Evolutionary conservation across 2,329 filamentous ascomycete genomes (phyloP).

Genomic region (Microsporum ferrugineum): DNA sequence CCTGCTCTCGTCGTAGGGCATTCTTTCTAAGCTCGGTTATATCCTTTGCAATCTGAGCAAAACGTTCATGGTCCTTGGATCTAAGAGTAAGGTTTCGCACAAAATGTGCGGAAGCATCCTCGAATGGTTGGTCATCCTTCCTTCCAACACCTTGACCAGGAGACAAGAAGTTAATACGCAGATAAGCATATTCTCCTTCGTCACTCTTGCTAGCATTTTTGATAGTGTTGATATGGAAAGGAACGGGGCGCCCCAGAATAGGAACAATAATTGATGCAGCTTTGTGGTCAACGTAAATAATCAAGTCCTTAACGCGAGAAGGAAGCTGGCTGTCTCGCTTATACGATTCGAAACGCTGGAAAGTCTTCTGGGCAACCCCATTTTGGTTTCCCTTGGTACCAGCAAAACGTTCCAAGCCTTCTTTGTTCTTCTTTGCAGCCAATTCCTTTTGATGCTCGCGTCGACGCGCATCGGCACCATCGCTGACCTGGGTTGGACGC

Average conservation of each 20-base stretch:
- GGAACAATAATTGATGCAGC: slow-evolving; percentile 83
- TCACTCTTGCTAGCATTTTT: slow-evolving; percentile 98
- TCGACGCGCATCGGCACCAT: slow-evolving; percentile 76
- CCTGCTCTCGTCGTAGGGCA: slow-evolving; percentile 80
- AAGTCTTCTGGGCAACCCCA: slow-evolving; percentile 90
- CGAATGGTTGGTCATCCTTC: slow-evolving; percentile 95
- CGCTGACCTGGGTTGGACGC: slow-evolving; percentile 73
- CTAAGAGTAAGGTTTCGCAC: slow-evolving; percentile 90
- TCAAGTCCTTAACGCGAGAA: slow-evolving; percentile 65
- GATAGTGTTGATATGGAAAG: slow-evolving; percentile 96
- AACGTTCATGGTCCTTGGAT: slow-evolving; percentile 75
- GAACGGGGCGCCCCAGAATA: slow-evolving; percentile 93
- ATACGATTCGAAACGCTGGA: slow-evolving; percentile 98
- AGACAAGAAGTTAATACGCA: slow-evolving; percentile 94
- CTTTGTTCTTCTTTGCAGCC: slow-evolving; percentile 75
- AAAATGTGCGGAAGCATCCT: slow-evolving; percentile 91
- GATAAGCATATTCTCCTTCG: slow-evolving; percentile 83
- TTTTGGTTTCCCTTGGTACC: slow-evolving; percentile 76
- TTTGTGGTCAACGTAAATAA: slow-evolving; percentile 83
- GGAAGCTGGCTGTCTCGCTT: slow-evolving; percentile 95
- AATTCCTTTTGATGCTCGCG: slow-evolving; percentile 88
- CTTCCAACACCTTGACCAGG: slow-evolving; percentile 93
- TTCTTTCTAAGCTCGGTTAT: slow-evolving; percentile 96
- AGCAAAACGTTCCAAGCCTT: slow-evolving; percentile 74
- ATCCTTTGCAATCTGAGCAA: slow-evolving; percentile 81